These are phyloP conservation scores for Aureobasidium sp. DNA, from an alignment of 2,329 filamentous ascomycete species.

Conservation along the genomic window DNA sequence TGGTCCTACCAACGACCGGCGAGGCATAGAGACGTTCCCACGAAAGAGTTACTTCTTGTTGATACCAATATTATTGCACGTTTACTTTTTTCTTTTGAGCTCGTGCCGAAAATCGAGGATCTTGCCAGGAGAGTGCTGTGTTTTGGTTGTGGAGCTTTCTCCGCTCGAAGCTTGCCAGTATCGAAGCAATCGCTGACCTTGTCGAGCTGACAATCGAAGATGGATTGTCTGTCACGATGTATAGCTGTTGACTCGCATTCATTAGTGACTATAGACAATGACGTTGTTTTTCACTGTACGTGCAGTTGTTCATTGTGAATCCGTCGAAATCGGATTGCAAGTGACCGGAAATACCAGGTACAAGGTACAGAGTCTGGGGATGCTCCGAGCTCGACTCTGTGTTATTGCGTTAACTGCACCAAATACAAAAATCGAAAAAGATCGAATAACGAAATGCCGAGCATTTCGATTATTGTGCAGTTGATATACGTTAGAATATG, in stretches of 20 bases:
- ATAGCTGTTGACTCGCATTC: not conserved
- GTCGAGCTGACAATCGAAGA: not conserved
- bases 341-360: not conserved
- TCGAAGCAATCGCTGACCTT: not conserved
- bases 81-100: not conserved
- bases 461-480: too few species aligned
- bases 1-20: conserved; percentile 8
- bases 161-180: not conserved
- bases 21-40: not conserved
- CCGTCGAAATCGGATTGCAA: too few species aligned
- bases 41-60: conserved; percentile 9
- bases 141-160: not conserved
- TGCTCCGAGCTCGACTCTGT: too few species aligned
- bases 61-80: conserved; percentile 6
- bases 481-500: too few species aligned
- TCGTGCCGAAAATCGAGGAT: not conserved
- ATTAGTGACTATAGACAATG: not conserved
- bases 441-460: too few species aligned
- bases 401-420: too few species aligned
- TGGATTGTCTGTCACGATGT: not conserved
- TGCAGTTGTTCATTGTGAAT: not conserved
- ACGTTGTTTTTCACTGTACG: not conserved
- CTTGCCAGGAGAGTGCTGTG: not conserved
- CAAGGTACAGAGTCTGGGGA: not conserved
- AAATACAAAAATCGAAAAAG: too few species aligned